Base-by-base conservation (phyloP, 306 rosid species). In the Medicago truncatula region DNA sequence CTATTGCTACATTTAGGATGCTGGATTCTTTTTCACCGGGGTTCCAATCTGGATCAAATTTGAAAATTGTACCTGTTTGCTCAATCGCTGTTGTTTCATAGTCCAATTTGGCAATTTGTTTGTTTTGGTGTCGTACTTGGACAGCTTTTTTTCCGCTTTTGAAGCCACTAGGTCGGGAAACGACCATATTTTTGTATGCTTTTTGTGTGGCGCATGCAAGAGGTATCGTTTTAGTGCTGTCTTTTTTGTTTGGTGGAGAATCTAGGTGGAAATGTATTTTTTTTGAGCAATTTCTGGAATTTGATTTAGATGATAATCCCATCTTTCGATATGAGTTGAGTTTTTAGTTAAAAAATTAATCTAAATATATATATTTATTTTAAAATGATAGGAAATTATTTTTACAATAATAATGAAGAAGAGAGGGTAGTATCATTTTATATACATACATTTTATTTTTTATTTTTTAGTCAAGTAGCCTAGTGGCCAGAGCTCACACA, bases 1-100 rank as follows among this genome's bases (percentile, higher is more conserved):
- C 38, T 34, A 63, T 38, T 63, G 43, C 66, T 74, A 57, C 68
- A 64, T 47, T 67, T 82, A 80, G 84, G 87, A 71, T 80, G 79
- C 96, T 92, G 92, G 98, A 90, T 96, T 96, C 99, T 86, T 85
- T 87, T 92, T 96, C 96, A 88, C 99, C 99, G 94, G 86, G 85
- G 77, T 89, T 89, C 88, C 86, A 70, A 57, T 80, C 77, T 76
- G 89, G 85, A 63, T 82, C 82, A 53, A 47, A 81, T 73, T 47
- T 74, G 69, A 64, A 84, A 77, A 84, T 78, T 85, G 81, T 85
- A 49, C 28, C 1, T 67, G 60, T 25, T 73, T 73, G 76, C 40
- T 80, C 61, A 61, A 71, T 67, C 78, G 40, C 82, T 73, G 72
- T 76, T 89, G 36, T 75, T 82, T 78, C 80, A 71, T 71, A 71